phyloP scores from a whole-genome alignment of 805 yeast species.

The Danielia oregonensis region DNA sequence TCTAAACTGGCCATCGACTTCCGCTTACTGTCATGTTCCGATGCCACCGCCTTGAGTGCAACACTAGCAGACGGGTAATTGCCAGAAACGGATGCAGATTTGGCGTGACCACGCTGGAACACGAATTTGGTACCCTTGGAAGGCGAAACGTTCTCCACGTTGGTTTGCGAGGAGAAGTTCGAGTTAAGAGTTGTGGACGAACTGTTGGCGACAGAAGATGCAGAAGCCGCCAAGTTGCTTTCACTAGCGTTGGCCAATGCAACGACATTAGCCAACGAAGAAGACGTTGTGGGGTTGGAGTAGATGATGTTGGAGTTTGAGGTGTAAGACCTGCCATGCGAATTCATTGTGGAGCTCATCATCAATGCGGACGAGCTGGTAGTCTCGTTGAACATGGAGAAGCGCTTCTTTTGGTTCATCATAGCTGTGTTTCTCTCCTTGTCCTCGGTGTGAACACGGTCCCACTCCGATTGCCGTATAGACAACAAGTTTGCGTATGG shows the following conservation, averaged over 20 bases:
- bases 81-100: slow-evolving; percentile 28
- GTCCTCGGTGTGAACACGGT: slow-evolving; percentile 43
- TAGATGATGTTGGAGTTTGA: slow-evolving; percentile 35
- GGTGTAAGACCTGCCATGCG: slow-evolving; percentile 34
- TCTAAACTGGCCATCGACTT: not conserved
- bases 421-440: slow-evolving; percentile 13
- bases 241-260: slow-evolving; percentile 34
- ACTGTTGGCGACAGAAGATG: slow-evolving; percentile 17
- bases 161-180: slow-evolving; percentile 4
- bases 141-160: slow-evolving; percentile 1
- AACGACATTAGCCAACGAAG: slow-evolving; percentile 50
- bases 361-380: slow-evolving; percentile 35
- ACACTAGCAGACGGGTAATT: slow-evolving; percentile 54
- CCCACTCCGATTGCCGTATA: slow-evolving; percentile 90
- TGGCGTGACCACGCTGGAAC: slow-evolving; percentile 24
- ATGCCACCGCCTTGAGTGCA: slow-evolving; percentile 71
- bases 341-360: slow-evolving; percentile 22
- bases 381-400: slow-evolving; percentile 42
- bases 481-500: slow-evolving; percentile 79
- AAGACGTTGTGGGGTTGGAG: slow-evolving; percentile 62
- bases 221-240: slow-evolving; percentile 14
- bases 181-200: slow-evolving; percentile 22
- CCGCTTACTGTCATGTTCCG: slow-evolving; percentile 41
- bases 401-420: slow-evolving; percentile 33
- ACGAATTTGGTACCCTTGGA: slow-evolving; percentile 1